Base-by-base conservation (phyloP, 148 eudicot species). In the Amaranthus palmeri region DNA sequence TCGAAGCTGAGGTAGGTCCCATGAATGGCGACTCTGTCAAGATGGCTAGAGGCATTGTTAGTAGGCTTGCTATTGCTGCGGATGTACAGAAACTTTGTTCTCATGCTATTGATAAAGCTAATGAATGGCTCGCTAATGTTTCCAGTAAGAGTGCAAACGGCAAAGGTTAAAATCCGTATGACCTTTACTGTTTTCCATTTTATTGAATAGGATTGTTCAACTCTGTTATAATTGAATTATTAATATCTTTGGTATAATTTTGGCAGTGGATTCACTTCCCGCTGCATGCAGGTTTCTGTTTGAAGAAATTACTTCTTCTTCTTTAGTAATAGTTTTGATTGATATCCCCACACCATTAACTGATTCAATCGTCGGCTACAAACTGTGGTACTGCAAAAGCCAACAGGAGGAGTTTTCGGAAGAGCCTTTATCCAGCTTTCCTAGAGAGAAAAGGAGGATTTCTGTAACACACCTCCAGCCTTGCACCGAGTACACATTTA, bases 221-320 rank as follows among this genome's bases (percentile, higher is more conserved):
- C 36, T 56, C 44, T 41, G 14, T 25, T 10, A 13, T 8, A 49
- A 67, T 66, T 15, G 36, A 66, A 55, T 46, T 42, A 15, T 15
- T 25, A 25, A 71, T 41, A 60, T 68, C 45, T 72, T 69, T 69
- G 67, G 53, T 57, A 63, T 54, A 65, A 67, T 68, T 44, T 75
- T 83, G 77, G 88, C 91, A 95, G 98, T 82, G 82, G 89, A 88
- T 78, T 86, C 98, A 55, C 78, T 89, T 75, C 97, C 97, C 25
- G 86, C 91, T 67, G 97, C 97, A 55, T 95, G 97, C 93, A 91
- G 81, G 83, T 86, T 95, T 79, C 71, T 78, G 67, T 95, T 95
- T 71, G 91, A 95, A 81, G 93, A 95, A 77, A 87, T 91, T 60
- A 76, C 90, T 10, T 78, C 87, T 54, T 87, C 93, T 74, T 95